Evolutionary conservation across 768 basidiomycete species (phyloP).

Genomic region (Rhizopogon rudus): DNA sequence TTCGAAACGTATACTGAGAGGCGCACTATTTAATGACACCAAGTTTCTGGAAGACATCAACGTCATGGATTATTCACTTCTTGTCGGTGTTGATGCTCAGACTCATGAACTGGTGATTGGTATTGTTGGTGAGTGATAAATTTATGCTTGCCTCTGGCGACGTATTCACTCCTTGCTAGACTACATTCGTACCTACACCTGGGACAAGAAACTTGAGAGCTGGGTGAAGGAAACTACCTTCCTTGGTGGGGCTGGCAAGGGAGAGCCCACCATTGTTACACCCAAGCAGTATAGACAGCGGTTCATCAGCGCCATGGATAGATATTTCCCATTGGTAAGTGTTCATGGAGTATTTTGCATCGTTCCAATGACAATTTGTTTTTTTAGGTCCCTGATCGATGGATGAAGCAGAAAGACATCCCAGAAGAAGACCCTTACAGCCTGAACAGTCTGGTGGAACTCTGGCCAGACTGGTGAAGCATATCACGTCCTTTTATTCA

Average conservation of each 20-base stretch:
- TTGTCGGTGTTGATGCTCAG: conserved; percentile 89
- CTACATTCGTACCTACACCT: conserved; percentile 93
- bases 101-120: conserved; percentile 93
- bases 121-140: conserved; percentile 77
- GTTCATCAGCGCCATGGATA: conserved; percentile 84
- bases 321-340: conserved; percentile 81
- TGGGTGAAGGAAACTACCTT: conserved; percentile 97
- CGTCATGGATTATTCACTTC: conserved; percentile 96
- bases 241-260: conserved; percentile 74
- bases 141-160: not conserved
- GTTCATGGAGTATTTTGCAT: not conserved
- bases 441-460: conserved; percentile 45
- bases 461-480: conserved; percentile 60
- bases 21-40: conserved; percentile 92
- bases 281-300: conserved; percentile 91
- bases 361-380: not conserved
- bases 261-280: conserved; percentile 95
- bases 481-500: not conserved
- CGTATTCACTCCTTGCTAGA: conserved; percentile 39
- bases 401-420: conserved; percentile 83
- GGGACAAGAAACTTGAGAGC: conserved; percentile 98
- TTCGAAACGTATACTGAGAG: conserved; percentile 86
- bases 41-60: conserved; percentile 92
- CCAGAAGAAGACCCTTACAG: conserved; percentile 68
- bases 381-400: conserved; percentile 75